Evolutionary conservation across 2,329 filamentous ascomycete genomes (phyloP), one percentile per base, ranked within the genome.

Genomic region (Xylariaceae sp.): DNA sequence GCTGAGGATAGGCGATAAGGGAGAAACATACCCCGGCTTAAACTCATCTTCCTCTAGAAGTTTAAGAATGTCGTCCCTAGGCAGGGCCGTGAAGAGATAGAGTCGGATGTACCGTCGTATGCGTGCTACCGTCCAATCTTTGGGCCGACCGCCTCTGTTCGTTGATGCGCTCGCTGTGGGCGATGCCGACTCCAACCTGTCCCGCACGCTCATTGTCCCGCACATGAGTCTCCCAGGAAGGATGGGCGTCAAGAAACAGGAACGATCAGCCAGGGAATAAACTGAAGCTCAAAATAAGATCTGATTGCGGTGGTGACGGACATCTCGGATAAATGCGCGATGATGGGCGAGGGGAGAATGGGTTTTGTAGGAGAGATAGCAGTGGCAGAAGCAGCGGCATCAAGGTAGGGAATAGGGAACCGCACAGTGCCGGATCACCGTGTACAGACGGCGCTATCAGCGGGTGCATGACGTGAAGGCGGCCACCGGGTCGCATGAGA

Each of bases 1-100:
- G 16, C 22, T n/a, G 12, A 2, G 8, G 4, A 15, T 29, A 3
- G 40, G 36, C n/a, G 19, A 5, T 2, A 42, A 5, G 42, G 43
- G 8, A 18, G 29, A 30, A 36, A 65, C 73, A 51, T 69, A 80
- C 78, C 76, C 73, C 42, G 75, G 77, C 56, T 66, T 69, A 64
- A 72, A 76, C 32, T 72, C 68, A 30, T 73, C 72, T 34, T 76
- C 71, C 19, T 75, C 73, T 53, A 84, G 71, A 12, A 77, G 68
- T 13, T 74, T 72, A 53, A 84, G 71, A 13, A 77, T 71, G 9
- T 72, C 68, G 2, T 75, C 68, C 13, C 82, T 69, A 1, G 76
- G 74, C 5, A 83, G 70, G 0, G 71, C 79, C 0, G 80, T 83
- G 61, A 80, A 83, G 51, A 82, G 68, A 58, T 84, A 84, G 7